phyloP scores from a whole-genome alignment of 768 basidiomycete species.

The Tulasnella calospora region DNA sequence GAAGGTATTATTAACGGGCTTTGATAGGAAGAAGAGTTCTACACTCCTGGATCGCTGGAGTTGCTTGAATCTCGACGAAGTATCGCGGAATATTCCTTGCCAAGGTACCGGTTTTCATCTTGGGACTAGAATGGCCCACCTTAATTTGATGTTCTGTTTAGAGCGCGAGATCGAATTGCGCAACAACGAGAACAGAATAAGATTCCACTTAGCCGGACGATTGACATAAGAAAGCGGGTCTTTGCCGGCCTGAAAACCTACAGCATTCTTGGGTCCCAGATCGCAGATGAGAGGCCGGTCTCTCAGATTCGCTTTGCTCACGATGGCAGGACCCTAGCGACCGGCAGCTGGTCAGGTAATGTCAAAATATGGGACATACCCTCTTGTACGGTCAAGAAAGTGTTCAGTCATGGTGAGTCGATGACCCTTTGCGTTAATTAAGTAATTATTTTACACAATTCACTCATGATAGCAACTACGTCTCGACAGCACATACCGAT shows the following conservation, averaged over 20 bases:
- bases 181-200: slow-evolving; percentile 88
- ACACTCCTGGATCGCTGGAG: slow-evolving; percentile 83
- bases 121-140: slow-evolving; percentile 33
- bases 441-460: slow-evolving; percentile 12
- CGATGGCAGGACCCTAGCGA: slow-evolving; percentile 79
- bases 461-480: slow-evolving; percentile 21
- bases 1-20: neutral
- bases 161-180: slow-evolving; percentile 91
- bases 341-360: slow-evolving; percentile 93
- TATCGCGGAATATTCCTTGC: slow-evolving; percentile 90
- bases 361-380: slow-evolving; percentile 96
- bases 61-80: slow-evolving; percentile 77
- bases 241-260: slow-evolving; percentile 91
- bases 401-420: slow-evolving; percentile 56
- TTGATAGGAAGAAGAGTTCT: slow-evolving; percentile 86
- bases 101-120: slow-evolving; percentile 58
- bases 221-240: slow-evolving; percentile 88
- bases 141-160: slow-evolving; percentile 41
- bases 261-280: slow-evolving; percentile 91
- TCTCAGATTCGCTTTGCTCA: slow-evolving; percentile 93
- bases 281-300: slow-evolving; percentile 93
- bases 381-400: slow-evolving; percentile 70
- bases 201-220: slow-evolving; percentile 79
- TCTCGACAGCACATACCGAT: slow-evolving; percentile 68
- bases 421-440: neutral